Conservation (phyloP, 768 basidiomycete genomes). For the Lanmaoa pseudosensibilis region DNA sequence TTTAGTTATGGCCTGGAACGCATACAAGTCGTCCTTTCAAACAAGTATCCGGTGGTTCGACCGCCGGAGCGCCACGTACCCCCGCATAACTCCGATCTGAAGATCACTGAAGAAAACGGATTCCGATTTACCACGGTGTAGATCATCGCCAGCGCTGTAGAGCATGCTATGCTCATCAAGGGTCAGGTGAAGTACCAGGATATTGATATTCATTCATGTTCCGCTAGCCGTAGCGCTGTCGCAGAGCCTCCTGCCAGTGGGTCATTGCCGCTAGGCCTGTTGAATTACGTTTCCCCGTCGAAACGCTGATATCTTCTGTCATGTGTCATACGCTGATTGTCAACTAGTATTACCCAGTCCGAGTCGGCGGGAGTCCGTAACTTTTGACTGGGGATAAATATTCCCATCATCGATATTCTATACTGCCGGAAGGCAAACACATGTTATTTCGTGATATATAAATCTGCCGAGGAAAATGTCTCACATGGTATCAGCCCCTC, state of each 20-base stretch:
- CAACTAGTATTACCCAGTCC: background rate
- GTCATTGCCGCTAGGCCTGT: background rate
- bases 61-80: slow-evolving; percentile 14
- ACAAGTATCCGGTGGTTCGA: slow-evolving; percentile 9
- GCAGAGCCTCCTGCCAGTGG: background rate
- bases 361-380: background rate
- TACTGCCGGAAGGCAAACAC: slow-evolving; percentile 1
- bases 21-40: background rate
- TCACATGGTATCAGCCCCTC: background rate
- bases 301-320: background rate
- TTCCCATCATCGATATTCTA: background rate
- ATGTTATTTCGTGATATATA: slow-evolving; percentile 12
- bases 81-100: slow-evolving; percentile 9
- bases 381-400: background rate
- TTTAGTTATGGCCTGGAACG: too few species aligned
- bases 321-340: background rate
- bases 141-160: slow-evolving; percentile 5
- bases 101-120: slow-evolving; percentile 4
- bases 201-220: background rate
- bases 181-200: background rate
- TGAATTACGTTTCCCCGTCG: background rate
- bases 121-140: slow-evolving; percentile 12
- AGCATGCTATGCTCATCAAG: too few species aligned
- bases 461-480: background rate
- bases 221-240: too few species aligned